Base-by-base conservation (phyloP, 108 stramenopile genomes). In the Heterococcus sp. region DNA sequence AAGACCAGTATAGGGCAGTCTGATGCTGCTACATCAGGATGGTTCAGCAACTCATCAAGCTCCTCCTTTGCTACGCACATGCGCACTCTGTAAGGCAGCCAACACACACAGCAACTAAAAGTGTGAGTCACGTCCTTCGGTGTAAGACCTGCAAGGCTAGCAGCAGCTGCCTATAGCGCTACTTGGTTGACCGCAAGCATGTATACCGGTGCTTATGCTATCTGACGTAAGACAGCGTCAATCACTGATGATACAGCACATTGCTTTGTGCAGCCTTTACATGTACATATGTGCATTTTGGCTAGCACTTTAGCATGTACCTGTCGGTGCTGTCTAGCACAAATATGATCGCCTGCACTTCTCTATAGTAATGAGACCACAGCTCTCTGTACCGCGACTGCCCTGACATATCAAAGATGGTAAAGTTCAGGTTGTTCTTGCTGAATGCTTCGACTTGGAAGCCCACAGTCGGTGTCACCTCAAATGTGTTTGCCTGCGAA, bases 381-480 rank as follows among this genome's bases (percentile, higher is more conserved):
- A 89, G 78, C 8, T 40, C 28, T 63, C 89, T 32, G 63, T 89
- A 89, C 35, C 87, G 76, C 5, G 73, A 69, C 11, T 84, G 76
- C 0, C 89, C 89, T 0, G 82, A 84, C 89, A 89, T 89, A 63
- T 89, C 89, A 40, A 88, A 84, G 1, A 86, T 63, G 8, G 89
- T 89, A 39, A 89, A 88, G 29, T 86, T 83, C 0, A 88, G 46
- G 68, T 87, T 85, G 74, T 87, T 74, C 40, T 87, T 87, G 1
- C 82, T 38, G 68, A 89, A 89, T 26, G 84, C 69, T 37, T 89
- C 87, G 28, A 86, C 87, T 63, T 84, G 64, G 58, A 88, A 88
- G 1, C 89, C 89, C 2, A 89, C 89, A 0, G 89, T 89, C n/a
- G 89, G 89, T 5, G 89, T 88, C 14, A 83, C 87, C 63, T 89